These are phyloP conservation scores for Eustoma russellianum DNA, from an alignment of 257 asterid genomes.

Conservation along the genomic window DNA sequence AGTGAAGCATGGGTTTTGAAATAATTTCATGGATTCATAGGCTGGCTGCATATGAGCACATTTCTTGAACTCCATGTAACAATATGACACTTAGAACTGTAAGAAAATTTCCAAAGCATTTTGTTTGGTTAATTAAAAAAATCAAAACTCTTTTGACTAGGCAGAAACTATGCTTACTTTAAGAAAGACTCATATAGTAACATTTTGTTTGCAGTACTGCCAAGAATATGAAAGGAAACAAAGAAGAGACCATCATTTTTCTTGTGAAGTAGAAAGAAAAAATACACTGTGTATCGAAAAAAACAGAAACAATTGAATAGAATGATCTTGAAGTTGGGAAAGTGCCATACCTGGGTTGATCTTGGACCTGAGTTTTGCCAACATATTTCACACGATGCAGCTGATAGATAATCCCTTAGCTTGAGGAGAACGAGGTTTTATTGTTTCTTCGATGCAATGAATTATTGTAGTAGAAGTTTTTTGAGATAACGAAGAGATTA, in stretches of 20 bases:
- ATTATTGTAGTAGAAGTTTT: neutral
- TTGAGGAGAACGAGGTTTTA: neutral
- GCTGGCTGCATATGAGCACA: no score
- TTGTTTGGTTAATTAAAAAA: no score
- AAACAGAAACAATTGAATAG: neutral
- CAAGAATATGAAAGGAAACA: neutral
- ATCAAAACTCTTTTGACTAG: no score
- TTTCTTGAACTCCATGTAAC: no score
- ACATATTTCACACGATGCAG: conserved; percentile 24
- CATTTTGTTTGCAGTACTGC: no score
- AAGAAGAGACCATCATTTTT: neutral
- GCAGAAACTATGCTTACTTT: no score
- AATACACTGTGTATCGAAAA: neutral
- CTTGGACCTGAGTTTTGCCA: conserved; percentile 24
- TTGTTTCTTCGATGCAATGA: neutral
- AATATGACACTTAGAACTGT: no score
- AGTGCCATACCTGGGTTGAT: conserved; percentile 25
- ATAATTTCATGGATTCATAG: no score
- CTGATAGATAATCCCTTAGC: neutral
- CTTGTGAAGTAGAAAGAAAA: neutral
- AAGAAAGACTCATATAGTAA: no score
- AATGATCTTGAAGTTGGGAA: neutral
- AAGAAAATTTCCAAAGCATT: no score
- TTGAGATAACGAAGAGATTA: conserved; percentile 2
- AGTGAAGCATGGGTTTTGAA: no score